phyloP scores from a whole-genome alignment of 495 filamentous ascomycete genomes.

The Aspergillus homomorphus region DNA sequence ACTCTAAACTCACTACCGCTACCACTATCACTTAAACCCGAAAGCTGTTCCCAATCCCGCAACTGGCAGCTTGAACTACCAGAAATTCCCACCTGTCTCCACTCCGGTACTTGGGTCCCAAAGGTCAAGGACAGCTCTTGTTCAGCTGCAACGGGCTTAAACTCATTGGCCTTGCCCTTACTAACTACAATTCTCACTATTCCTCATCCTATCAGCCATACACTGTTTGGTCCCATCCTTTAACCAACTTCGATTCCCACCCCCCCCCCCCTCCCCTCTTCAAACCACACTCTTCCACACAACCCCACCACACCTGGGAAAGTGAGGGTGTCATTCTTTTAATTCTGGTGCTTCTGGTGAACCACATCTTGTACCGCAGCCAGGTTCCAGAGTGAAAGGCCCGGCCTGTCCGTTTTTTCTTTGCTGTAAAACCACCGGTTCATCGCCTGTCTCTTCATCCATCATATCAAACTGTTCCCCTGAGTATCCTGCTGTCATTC shows the following conservation, averaged over 20 bases:
- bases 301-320: background rate
- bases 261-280: too few species aligned
- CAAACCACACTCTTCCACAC: conserved; percentile 10
- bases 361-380: conserved; percentile 16
- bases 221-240: conserved; percentile 17
- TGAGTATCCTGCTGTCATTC: conserved; percentile 19
- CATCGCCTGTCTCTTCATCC: conserved; percentile 18
- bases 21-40: background rate
- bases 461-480: conserved; percentile 15
- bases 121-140: conserved; percentile 8
- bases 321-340: conserved; percentile 21
- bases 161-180: background rate
- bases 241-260: conserved; percentile 22
- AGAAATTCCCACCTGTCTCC: conserved; percentile 11
- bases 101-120: conserved; percentile 15
- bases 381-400: conserved; percentile 21
- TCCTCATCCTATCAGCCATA: background rate
- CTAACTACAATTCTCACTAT: conserved; percentile 4
- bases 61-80: conserved; percentile 8
- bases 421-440: conserved; percentile 19
- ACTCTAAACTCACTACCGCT: background rate
- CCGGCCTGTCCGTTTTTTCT: conserved; percentile 15
- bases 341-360: conserved; percentile 20
- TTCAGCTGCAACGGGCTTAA: conserved; percentile 5
- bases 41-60: background rate